A percentile compares a stretch with the other conserved stretches of the same genome.
These are phyloP conservation scores for Eucalyptus cloeziana DNA, from an alignment of 345 rosid species.

Conservation along the genomic window DNA sequence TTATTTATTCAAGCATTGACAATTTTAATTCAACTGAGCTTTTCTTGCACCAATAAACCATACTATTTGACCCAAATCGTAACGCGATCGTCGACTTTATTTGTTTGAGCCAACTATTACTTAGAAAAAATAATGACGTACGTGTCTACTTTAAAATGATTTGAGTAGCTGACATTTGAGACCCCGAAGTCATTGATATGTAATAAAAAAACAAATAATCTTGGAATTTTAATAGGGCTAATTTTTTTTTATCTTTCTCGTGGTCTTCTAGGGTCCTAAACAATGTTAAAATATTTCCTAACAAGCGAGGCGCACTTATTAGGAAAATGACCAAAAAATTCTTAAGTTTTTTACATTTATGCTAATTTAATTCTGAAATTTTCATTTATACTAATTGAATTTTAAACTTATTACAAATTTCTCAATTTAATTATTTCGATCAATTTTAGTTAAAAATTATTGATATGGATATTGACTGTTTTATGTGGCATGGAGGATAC, in stretches of 20 bases:
- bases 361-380: fast-evolving
- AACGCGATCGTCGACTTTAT: neutral
- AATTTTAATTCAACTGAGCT: neutral
- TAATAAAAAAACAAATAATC: neutral
- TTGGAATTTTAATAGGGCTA: neutral
- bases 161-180: neutral
- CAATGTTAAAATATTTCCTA: neutral
- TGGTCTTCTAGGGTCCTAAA: neutral
- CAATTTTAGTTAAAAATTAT: no score
- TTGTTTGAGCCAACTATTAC: neutral
- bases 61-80: neutral
- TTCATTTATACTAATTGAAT: no score
- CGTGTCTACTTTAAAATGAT: neutral
- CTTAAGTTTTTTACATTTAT: no score
- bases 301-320: neutral
- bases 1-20: neutral
- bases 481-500: fast-evolving
- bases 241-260: neutral
- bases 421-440: no score
- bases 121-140: neutral
- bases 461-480: no score
- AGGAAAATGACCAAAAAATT: neutral
- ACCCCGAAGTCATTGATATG: neutral
- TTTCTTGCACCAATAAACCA: neutral
- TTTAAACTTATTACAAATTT: no score